Conservation (phyloP, 345 rosid species). For the Turritis glabra region DNA sequence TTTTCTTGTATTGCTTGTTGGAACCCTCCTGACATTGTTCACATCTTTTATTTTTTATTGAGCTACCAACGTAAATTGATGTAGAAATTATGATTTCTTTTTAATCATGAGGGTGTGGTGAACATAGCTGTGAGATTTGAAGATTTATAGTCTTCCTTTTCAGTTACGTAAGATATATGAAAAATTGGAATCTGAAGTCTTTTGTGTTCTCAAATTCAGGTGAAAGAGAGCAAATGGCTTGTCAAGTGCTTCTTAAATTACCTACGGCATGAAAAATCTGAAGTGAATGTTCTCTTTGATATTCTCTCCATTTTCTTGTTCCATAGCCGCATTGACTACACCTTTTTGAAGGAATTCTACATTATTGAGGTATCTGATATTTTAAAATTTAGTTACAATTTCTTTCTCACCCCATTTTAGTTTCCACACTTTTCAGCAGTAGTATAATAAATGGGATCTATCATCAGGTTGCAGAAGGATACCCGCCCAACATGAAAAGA, state of each 20-base stretch:
- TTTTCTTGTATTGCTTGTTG: slow-evolving; percentile 8
- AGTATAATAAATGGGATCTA: slow-evolving; percentile 32
- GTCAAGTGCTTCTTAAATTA: slow-evolving; percentile 95
- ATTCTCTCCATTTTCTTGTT: slow-evolving; percentile 88
- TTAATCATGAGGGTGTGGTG: background rate
- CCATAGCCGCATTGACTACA: slow-evolving; percentile 93
- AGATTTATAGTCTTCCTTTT: slow-evolving; percentile 16
- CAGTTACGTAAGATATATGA: slow-evolving; percentile 7
- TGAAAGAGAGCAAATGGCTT: slow-evolving; percentile 99
- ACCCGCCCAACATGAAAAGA: slow-evolving; percentile 79
- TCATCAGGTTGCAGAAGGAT: slow-evolving; percentile 92
- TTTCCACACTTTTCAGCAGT: slow-evolving; percentile 18
- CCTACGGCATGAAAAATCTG: slow-evolving; percentile 75
- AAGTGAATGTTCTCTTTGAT: slow-evolving; percentile 90
- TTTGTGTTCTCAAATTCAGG: slow-evolving; percentile 51
- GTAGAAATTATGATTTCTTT: slow-evolving; percentile 6
- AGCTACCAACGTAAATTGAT: background rate
- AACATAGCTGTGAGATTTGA: slow-evolving; percentile 6
- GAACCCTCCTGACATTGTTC: slow-evolving; percentile 2
- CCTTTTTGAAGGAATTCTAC: slow-evolving; percentile 96
- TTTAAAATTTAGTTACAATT: background rate
- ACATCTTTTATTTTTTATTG: background rate
- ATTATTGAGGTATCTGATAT: slow-evolving; percentile 78
- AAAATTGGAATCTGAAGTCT: slow-evolving; percentile 19
- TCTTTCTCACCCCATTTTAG: background rate